These are phyloP conservation scores for Trichoderma asperelloides DNA, from an alignment of 495 filamentous ascomycete genomes.

Conservation along the genomic window DNA sequence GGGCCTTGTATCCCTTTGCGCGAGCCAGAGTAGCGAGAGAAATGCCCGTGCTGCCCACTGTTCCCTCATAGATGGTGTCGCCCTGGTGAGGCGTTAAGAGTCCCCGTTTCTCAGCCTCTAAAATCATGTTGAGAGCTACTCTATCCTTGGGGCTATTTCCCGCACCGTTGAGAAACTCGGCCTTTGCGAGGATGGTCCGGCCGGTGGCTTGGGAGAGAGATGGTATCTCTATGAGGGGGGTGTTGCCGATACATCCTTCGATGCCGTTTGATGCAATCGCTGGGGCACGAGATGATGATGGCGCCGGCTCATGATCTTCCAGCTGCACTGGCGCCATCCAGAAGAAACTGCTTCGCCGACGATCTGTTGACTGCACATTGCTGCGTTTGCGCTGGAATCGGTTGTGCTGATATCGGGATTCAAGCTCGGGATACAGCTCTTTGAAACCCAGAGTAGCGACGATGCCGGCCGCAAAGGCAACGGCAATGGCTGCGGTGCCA, in stretches of 20 bases:
- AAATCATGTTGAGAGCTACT: slow-evolving; percentile 83
- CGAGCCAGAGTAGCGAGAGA: slow-evolving; percentile 83
- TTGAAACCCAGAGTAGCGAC: slow-evolving; percentile 65
- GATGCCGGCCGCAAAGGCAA: slow-evolving; percentile 67
- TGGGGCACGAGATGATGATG: not conserved
- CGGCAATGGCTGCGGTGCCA: slow-evolving; percentile 48
- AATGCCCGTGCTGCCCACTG: slow-evolving; percentile 88
- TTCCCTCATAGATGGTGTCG: slow-evolving; percentile 95
- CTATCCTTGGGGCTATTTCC: slow-evolving; percentile 93
- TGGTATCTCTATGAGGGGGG: slow-evolving; percentile 79
- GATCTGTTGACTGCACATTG: not conserved
- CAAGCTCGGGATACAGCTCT: slow-evolving; percentile 62
- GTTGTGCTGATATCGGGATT: slow-evolving; percentile 44
- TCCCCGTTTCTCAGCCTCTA: slow-evolving; percentile 70
- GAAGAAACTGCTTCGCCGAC: slow-evolving; percentile 25
- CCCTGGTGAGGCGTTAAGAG: slow-evolving; percentile 70
- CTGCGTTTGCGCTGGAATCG: not conserved
- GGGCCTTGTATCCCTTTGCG: slow-evolving; percentile 79
- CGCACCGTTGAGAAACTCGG: slow-evolving; percentile 94
- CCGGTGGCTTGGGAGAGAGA: slow-evolving; percentile 86
- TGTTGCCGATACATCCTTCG: slow-evolving; percentile 90
- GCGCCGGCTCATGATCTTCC: slow-evolving; percentile 35
- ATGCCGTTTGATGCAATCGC: slow-evolving; percentile 51
- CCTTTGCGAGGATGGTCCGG: slow-evolving; percentile 87
- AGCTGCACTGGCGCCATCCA: slow-evolving; percentile 38